Evolutionary conservation across 495 filamentous ascomycete species (phyloP).

Genomic region (Astrothelium macrocarpum): DNA sequence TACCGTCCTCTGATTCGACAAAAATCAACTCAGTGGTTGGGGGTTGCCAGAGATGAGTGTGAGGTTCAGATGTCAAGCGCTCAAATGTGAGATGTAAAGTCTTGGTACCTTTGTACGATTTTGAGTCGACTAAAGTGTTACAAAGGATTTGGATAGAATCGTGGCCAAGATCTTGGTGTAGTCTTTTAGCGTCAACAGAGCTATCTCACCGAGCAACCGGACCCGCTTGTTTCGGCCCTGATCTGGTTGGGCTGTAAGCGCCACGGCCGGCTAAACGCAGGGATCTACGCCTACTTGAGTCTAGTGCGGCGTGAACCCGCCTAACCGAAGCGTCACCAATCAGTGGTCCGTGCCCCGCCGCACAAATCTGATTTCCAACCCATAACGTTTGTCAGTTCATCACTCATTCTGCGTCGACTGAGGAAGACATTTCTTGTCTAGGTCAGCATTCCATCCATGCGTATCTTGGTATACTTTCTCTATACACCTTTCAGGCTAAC

Average conservation of each 20-base stretch:
- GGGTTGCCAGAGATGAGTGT: background rate
- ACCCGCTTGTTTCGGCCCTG: background rate
- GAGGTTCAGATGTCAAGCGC: background rate
- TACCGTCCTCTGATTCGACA: background rate
- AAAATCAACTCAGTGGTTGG: background rate
- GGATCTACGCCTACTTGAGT: no score
- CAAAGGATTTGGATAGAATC: conserved; percentile 1
- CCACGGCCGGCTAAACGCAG: background rate
- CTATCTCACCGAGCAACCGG: conserved; percentile 6
- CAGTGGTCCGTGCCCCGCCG: background rate
- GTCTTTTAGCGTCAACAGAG: conserved; percentile 4
- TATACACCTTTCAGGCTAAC: conserved; percentile 5
- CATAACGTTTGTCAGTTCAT: conserved; percentile 6
- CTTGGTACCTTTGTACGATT: background rate
- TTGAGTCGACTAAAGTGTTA: conserved; percentile 1
- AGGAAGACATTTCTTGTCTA: conserved; percentile 32
- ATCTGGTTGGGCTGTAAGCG: background rate
- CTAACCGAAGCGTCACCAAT: no score
- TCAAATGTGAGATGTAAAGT: background rate
- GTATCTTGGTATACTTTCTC: background rate
- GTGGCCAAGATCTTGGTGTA: background rate
- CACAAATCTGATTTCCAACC: conserved; percentile 12
- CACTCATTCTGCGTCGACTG: conserved; percentile 17
- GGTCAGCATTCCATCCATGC: conserved; percentile 12
- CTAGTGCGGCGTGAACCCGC: no score